Evolutionary conservation across 768 basidiomycete species (phyloP), one percentile per base, ranked within the genome.

Genomic region (Tephrocybe sp.): DNA sequence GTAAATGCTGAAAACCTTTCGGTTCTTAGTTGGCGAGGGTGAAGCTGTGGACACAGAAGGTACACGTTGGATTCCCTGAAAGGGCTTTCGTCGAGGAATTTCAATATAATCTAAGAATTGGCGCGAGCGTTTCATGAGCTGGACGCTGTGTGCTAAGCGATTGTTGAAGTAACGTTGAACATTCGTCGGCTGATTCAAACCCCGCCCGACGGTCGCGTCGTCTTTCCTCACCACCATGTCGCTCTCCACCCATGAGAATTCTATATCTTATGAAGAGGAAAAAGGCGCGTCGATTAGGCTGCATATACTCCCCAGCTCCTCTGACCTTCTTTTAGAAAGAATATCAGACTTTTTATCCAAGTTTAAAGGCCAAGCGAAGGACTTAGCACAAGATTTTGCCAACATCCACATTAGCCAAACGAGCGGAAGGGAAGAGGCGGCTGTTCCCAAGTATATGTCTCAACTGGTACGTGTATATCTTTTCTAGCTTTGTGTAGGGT

Each of bases 401-500:
- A 80, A 82, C 62, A 84, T 94, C 65, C 80, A 79, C 48, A 77
- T 92, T 16, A 26, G 38, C 38, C 74, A 76, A 39, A 85, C 82
- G 51, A 70, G 73, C 16, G 68, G 71, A 47, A 62, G 63, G 34
- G 52, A 65, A 3, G 69, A 74, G 53, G 67, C 59, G 39, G 75
- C 68, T 48, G 68, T 75, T 33, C 57, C 82, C 17, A 95, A 94
- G 70, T 97, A 97, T 66, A 86, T 90, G 78, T 71, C 77, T 22
- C 89, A 91, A 61, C 72, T 97, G 61, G 93, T 96, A 69, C 63
- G 84, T 66, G 64, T 71, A 3, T 36, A 47, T 16, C 31, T 32
- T 39, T 40, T 48, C 55, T 56, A 65, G 67, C 59, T 61, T 69
- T 53, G 40, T 62, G 59, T 49, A 48, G 59, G 32, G 56, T 65